phyloP scores from a whole-genome alignment of 2,329 filamentous ascomycete species.

The Sarocladium strictum region DNA sequence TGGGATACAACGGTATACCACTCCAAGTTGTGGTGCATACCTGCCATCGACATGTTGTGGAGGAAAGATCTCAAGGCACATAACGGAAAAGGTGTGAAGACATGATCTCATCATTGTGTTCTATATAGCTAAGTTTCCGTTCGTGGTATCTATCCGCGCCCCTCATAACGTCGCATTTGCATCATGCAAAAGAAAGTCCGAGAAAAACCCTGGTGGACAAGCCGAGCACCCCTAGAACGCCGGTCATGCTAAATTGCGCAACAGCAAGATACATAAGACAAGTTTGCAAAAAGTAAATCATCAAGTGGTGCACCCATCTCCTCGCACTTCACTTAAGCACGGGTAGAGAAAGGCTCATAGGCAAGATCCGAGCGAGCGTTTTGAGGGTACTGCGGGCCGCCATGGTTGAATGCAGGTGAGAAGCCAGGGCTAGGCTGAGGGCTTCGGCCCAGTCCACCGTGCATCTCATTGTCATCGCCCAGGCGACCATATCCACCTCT shows the following conservation, averaged over 20 bases:
- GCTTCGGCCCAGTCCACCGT: slow-evolving; percentile 11
- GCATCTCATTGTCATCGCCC: slow-evolving; percentile 28
- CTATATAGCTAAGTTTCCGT: neutral
- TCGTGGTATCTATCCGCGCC: neutral
- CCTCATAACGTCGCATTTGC: neutral
- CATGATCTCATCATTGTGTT: slow-evolving; percentile 9
- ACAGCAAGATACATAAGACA: neutral
- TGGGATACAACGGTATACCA: no score
- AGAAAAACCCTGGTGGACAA: neutral
- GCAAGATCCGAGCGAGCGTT: slow-evolving; percentile 44
- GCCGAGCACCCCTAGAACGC: neutral
- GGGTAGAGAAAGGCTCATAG: slow-evolving; percentile 60
- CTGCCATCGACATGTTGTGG: no score
- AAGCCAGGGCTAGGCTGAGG: slow-evolving; percentile 2
- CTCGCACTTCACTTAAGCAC: slow-evolving; percentile 29
- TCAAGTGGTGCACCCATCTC: neutral
- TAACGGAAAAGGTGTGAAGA: neutral
- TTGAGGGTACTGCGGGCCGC: slow-evolving; percentile 33
- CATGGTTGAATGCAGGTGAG: slow-evolving; percentile 14
- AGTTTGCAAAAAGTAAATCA: neutral
- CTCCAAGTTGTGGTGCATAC: no score
- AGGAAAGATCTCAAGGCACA: no score
- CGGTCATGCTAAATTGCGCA: neutral
- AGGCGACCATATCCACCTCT: slow-evolving; percentile 28
- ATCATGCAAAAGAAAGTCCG: neutral